Percentiles rank a stretch among this genome's conserved stretches.
Evolutionary conservation across 2,329 filamentous ascomycete genomes (phyloP).

Genomic region (Meredithiella fracta): DNA sequence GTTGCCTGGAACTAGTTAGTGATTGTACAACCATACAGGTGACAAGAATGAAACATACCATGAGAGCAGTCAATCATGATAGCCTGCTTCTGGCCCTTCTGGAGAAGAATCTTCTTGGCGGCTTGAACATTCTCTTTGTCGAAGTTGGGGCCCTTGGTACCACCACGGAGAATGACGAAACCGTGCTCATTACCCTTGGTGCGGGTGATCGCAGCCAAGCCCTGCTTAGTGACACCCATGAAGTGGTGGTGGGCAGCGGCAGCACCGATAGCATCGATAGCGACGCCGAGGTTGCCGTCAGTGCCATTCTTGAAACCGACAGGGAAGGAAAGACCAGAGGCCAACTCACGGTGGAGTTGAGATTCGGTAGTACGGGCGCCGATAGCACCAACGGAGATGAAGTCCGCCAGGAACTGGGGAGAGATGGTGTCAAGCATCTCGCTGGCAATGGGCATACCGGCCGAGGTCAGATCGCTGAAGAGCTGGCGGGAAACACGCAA

Average conservation of each 20-base stretch:
- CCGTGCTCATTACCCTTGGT: constrained; percentile 92
- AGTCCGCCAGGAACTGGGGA: constrained; percentile 90
- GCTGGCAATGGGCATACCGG: constrained; percentile 84
- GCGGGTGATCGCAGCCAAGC: constrained; percentile 82
- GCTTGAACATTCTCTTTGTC: constrained; percentile 68
- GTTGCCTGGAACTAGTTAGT: constrained; percentile 37
- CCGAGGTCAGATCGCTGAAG: constrained; percentile 74
- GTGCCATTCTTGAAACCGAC: constrained; percentile 99
- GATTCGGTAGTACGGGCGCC: constrained; percentile 93
- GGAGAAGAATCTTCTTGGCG: constrained; percentile 60
- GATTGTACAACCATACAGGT: background rate
- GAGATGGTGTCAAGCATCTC: constrained; percentile 99
- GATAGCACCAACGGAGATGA: constrained; percentile 89
- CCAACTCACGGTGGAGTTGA: constrained; percentile 89
- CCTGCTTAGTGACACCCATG: constrained; percentile 96
- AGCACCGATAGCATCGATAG: constrained; percentile 88
- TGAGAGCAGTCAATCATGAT: constrained; percentile 99
- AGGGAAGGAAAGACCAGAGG: constrained; percentile 87
- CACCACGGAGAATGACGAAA: constrained; percentile 88
- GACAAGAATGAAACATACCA: constrained; percentile 35
- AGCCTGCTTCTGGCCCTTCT: constrained; percentile 72
- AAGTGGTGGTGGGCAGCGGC: constrained; percentile 84
- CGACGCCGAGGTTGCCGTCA: constrained; percentile 76
- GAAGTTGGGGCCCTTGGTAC: constrained; percentile 84
- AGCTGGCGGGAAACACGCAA: constrained; percentile 81